Percentiles rank a stretch among this genome's conserved stretches.
Evolutionary conservation across 1,284 basidiomycete genomes (phyloP).

Genomic region (Peniophora sp.): DNA sequence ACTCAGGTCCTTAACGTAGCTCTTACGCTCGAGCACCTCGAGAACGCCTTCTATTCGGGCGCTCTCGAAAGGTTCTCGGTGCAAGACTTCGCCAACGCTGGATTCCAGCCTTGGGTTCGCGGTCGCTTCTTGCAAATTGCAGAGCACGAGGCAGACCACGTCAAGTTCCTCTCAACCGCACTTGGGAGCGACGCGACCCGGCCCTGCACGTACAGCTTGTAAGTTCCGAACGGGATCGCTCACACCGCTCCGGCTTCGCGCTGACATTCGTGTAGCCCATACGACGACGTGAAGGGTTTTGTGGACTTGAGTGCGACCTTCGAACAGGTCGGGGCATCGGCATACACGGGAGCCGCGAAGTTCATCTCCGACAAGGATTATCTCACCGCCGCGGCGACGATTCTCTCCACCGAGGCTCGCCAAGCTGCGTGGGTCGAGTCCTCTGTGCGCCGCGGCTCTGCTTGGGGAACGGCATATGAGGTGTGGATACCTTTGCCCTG

Average conservation of each 20-base stretch:
- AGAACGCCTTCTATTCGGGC: slow-evolving; percentile 52
- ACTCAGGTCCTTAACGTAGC: slow-evolving; percentile 46
- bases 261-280: slow-evolving; percentile 30
- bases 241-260: background rate
- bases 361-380: slow-evolving; percentile 30
- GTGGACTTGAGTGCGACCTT: slow-evolving; percentile 43
- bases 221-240: slow-evolving; percentile 14
- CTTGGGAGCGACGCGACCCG: slow-evolving; percentile 45
- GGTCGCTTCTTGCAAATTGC: slow-evolving; percentile 46
- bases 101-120: slow-evolving; percentile 42
- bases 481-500: slow-evolving; percentile 12
- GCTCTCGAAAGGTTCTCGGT: slow-evolving; percentile 37
- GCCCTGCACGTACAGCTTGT: slow-evolving; percentile 57
- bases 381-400: slow-evolving; percentile 25
- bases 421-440: slow-evolving; percentile 46
- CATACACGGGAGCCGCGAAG: slow-evolving; percentile 46
- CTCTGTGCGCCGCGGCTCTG: slow-evolving; percentile 32
- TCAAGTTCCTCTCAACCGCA: slow-evolving; percentile 32
- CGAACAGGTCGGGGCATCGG: slow-evolving; percentile 46
- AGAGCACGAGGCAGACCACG: slow-evolving; percentile 44
- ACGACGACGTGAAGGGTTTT: slow-evolving; percentile 40
- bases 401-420: slow-evolving; percentile 37
- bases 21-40: slow-evolving; percentile 63
- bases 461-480: slow-evolving; percentile 52
- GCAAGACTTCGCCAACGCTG: slow-evolving; percentile 44